These are phyloP conservation scores for Priceomyces melissophilus DNA, from an alignment of 805 yeast genomes.

Conservation along the genomic window DNA sequence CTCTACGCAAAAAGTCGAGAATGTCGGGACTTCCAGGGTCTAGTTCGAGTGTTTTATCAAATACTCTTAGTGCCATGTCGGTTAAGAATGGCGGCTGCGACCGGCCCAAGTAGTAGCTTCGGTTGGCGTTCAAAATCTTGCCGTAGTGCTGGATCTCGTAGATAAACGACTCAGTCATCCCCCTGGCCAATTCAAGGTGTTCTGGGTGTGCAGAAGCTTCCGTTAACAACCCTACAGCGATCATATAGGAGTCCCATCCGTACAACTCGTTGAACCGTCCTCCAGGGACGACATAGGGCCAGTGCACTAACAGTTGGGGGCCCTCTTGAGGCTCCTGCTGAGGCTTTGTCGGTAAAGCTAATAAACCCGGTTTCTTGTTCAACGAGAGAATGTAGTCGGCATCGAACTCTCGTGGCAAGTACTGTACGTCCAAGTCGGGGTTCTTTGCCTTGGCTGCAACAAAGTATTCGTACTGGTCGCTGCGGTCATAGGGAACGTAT, in stretches of 20 bases:
- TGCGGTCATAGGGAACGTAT: slow-evolving; percentile 67
- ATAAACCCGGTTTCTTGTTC: slow-evolving; percentile 79
- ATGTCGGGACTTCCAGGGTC: slow-evolving; percentile 40
- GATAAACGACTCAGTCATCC: slow-evolving; percentile 89
- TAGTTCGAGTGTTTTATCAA: slow-evolving; percentile 50
- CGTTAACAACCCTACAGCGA: slow-evolving; percentile 72
- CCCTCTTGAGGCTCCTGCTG: slow-evolving; percentile 46
- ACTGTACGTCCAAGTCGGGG: slow-evolving; percentile 72
- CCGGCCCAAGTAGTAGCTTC: slow-evolving; percentile 85
- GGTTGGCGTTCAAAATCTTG: slow-evolving; percentile 88
- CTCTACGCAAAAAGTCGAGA: slow-evolving; percentile 57
- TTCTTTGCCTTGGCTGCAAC: slow-evolving; percentile 46
- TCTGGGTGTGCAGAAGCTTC: slow-evolving; percentile 42
- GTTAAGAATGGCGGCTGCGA: slow-evolving; percentile 97
- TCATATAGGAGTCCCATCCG: slow-evolving; percentile 98
- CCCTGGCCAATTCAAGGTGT: slow-evolving; percentile 68
- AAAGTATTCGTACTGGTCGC: slow-evolving; percentile 73
- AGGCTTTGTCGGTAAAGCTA: slow-evolving; percentile 70
- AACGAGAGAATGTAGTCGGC: slow-evolving; percentile 74
- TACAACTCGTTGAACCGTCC: slow-evolving; percentile 95
- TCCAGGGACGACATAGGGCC: slow-evolving; percentile 94
- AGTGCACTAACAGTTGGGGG: slow-evolving; percentile 52
- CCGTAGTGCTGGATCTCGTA: slow-evolving; percentile 90
- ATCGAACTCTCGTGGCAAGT: slow-evolving; percentile 70
- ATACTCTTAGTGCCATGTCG: slow-evolving; percentile 79